phyloP scores from a whole-genome alignment of 768 basidiomycete genomes.

The Kwoniella bestiolae region DNA sequence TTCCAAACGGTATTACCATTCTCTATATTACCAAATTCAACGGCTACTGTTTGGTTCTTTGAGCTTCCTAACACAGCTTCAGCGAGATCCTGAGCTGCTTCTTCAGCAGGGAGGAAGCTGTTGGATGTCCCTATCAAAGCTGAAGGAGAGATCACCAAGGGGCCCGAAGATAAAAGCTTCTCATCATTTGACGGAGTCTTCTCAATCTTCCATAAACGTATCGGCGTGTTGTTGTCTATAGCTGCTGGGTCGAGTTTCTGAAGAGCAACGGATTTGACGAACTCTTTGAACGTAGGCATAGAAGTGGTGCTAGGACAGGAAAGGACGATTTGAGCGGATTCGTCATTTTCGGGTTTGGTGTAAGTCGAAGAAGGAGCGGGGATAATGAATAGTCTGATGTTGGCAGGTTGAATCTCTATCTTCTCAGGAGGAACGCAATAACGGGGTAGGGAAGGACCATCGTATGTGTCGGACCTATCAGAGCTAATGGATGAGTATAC shows the following conservation, averaged over 20 bases:
- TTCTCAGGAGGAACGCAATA: conserved; percentile 30
- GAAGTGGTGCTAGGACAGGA: conserved; percentile 40
- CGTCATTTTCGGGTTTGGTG: conserved; percentile 18
- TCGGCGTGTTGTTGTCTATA: neutral
- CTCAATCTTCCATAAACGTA: conserved; percentile 26
- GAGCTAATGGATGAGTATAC: neutral
- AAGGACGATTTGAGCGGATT: conserved; percentile 20
- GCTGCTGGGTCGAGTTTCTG: conserved; percentile 12
- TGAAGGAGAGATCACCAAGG: conserved; percentile 16
- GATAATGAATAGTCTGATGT: conserved; percentile 37
- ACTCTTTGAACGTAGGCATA: conserved; percentile 30
- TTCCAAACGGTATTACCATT: conserved; percentile 61
- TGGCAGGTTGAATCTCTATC: conserved; percentile 39
- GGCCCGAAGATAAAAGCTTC: conserved; percentile 15
- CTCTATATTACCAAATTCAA: conserved; percentile 68
- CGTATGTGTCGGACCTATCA: conserved; percentile 73
- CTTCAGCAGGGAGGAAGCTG: conserved; percentile 3
- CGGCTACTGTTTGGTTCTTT: conserved; percentile 61
- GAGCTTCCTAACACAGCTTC: conserved; percentile 47
- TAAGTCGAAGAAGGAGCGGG: conserved; percentile 5
- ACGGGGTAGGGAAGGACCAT: conserved; percentile 34
- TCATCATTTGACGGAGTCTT: conserved; percentile 17
- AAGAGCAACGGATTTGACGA: conserved; percentile 23
- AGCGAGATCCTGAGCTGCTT: conserved; percentile 39
- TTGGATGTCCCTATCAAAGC: conserved; percentile 5